These are phyloP conservation scores for Penicillium aurantiogriseum DNA, from an alignment of 2,329 filamentous ascomycete genomes.

Conservation along the genomic window DNA sequence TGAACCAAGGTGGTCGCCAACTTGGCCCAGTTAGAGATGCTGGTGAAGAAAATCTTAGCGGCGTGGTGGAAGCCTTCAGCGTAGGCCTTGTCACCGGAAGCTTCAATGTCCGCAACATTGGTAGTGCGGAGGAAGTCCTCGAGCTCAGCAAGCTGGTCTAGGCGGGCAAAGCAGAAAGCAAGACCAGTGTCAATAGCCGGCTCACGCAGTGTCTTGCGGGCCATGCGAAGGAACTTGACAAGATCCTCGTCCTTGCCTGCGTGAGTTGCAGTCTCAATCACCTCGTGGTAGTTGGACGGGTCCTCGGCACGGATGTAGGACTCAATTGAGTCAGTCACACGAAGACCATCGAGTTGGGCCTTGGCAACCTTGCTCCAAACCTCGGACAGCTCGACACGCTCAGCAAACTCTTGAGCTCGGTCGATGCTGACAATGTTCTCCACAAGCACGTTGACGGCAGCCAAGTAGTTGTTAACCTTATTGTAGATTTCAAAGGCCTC, in stretches of 20 bases:
- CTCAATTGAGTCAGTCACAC: slow-evolving; percentile 87
- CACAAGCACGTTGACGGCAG: slow-evolving; percentile 86
- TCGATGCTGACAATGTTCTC: slow-evolving; percentile 98
- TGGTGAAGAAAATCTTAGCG: slow-evolving; percentile 97
- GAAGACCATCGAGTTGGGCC: slow-evolving; percentile 92
- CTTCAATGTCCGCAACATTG: slow-evolving; percentile 94
- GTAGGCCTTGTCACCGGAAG: slow-evolving; percentile 97
- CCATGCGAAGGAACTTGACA: slow-evolving; percentile 95
- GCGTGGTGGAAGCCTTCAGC: slow-evolving; percentile 92
- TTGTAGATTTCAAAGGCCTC: slow-evolving; percentile 99
- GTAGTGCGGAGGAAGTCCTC: slow-evolving; percentile 93
- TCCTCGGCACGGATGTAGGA: slow-evolving; percentile 96
- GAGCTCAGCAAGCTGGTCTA: slow-evolving; percentile 86
- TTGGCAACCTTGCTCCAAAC: slow-evolving; percentile 99
- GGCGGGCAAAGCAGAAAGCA: slow-evolving; percentile 88
- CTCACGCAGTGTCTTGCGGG: slow-evolving; percentile 93
- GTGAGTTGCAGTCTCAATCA: slow-evolving; percentile 92
- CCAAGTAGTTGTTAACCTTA: slow-evolving; percentile 86
- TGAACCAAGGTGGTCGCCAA: slow-evolving; percentile 97
- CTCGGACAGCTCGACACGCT: slow-evolving; percentile 87
- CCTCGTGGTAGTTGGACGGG: slow-evolving; percentile 88
- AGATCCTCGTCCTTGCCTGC: slow-evolving; percentile 98
- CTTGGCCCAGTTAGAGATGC: slow-evolving; percentile 99
- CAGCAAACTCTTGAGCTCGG: slow-evolving; percentile 90
- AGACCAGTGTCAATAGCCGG: slow-evolving; percentile 89